A percentile compares a stretch with the other conserved stretches of the same genome.
These are phyloP conservation scores for Microthyrium microscopicum DNA, from an alignment of 2,329 filamentous ascomycete genomes.

Conservation along the genomic window DNA sequence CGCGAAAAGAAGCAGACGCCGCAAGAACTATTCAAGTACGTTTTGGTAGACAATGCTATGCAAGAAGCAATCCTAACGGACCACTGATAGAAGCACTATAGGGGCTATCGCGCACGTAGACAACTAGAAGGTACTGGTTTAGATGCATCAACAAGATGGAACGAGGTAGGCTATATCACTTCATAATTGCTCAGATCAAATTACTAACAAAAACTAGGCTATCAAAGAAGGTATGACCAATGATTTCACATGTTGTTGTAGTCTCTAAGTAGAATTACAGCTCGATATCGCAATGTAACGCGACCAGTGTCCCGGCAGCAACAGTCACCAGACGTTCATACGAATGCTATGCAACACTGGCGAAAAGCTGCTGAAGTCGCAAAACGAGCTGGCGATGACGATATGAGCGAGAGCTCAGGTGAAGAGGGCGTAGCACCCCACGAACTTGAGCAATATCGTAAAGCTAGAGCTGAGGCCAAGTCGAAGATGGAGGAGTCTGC, in stretches of 20 bases:
- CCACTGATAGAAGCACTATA: too few relatives aligned
- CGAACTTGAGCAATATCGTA: conserved; percentile 17
- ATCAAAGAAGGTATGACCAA: conserved; percentile 29
- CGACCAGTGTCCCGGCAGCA: conserved; percentile 25
- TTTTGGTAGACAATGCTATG: too few relatives aligned
- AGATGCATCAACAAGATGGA: conserved; percentile 54
- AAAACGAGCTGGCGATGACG: conserved; percentile 54
- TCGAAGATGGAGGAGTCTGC: conserved; percentile 46
- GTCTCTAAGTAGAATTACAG: conserved; percentile 11
- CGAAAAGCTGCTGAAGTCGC: conserved; percentile 55
- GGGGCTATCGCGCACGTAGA: conserved; percentile 57
- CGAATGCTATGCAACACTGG: conserved; percentile 52
- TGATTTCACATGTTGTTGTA: background rate
- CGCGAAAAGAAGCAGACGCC: too few relatives aligned
- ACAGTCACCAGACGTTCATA: conserved; percentile 13
- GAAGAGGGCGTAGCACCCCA: conserved; percentile 23
- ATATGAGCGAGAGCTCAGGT: conserved; percentile 31
- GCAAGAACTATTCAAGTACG: too few relatives aligned
- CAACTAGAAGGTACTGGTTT: conserved; percentile 53
- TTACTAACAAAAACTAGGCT: conserved; percentile 23
- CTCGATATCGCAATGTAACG: conserved; percentile 36
- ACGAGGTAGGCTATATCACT: conserved; percentile 36
- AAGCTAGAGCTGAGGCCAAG: conserved; percentile 32
- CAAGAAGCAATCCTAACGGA: too few relatives aligned
- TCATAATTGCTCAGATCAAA: conserved; percentile 19